phyloP scores from a whole-genome alignment of 306 rosid genomes.

The Cicer cuneatum region DNA sequence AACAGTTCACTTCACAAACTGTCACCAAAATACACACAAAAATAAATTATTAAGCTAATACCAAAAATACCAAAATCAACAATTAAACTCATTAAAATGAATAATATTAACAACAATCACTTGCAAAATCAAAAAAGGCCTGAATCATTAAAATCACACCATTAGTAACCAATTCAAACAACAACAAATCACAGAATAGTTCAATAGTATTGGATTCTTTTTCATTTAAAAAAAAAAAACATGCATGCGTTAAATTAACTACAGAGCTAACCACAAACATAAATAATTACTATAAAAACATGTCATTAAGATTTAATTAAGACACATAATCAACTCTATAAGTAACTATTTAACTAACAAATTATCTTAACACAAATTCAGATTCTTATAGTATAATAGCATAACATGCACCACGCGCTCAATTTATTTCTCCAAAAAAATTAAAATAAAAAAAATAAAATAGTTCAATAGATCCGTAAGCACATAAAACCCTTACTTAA shows the following conservation, averaged over 20 bases:
- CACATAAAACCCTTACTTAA: background rate
- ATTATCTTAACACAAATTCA: background rate
- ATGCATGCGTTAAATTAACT: constrained; percentile 24
- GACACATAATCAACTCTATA: background rate
- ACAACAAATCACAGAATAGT: constrained; percentile 6
- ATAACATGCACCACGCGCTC: constrained; percentile 23
- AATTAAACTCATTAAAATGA: background rate
- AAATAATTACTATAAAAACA: background rate
- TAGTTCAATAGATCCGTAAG: constrained; percentile 43
- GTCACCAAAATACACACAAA: constrained; percentile 6
- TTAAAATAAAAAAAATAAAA: background rate
- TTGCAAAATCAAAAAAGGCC: background rate
- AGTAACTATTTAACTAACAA: background rate
- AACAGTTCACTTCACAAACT: constrained; percentile 1
- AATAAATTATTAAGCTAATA: background rate
- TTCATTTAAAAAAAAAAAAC: background rate
- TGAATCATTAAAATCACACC: constrained; percentile 29
- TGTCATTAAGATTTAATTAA: constrained; percentile 6
- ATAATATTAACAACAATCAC: background rate
- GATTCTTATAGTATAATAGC: background rate
- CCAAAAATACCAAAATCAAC: constrained; percentile 17
- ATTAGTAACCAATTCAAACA: constrained; percentile 1
- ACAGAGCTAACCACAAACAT: background rate
- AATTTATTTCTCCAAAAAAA: constrained; percentile 23
- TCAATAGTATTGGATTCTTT: background rate